Base-by-base conservation (phyloP, 2,329 filamentous ascomycete genomes). In the Fusarium siculi region DNA sequence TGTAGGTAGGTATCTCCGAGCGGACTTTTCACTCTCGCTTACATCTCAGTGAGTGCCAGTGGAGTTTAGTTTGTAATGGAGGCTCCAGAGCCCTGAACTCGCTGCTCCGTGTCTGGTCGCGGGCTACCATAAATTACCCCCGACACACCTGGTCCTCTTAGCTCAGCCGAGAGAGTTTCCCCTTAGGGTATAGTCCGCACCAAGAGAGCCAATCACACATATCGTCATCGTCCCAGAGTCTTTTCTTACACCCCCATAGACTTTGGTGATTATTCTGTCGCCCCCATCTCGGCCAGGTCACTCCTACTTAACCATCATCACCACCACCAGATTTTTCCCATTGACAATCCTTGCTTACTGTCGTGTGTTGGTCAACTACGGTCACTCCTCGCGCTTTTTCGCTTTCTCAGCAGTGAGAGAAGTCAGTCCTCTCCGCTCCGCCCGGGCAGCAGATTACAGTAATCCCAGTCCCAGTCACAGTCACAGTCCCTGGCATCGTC, bases 241-340 rank as follows among this genome's bases (percentile, higher is more conserved):
- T 21, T 39, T 25, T n/a, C 23, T 25, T 36, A 39, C 44, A 50
- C 47, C 64, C 40, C 47, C 56, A 34, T 44, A 36, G 30, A 67
- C 57, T 53, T 53, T 37, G n/a, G 50, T 18, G n/a, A 47, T 74
- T 74, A 72, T 74, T 74, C 66, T 74, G 72, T 74, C 72, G 39
- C 44, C 71, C 43, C 52, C 37, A 37, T 28, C 34, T 43, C 25
- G 21, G 5, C 46, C 47, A 72, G 47, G 72, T 74, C 63, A 58
- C 68, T 62, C 21, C 18, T 23, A 23, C 42, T 42, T 61, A 49
- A 47, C 52, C 43, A 57, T 49, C 46, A 62, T 42, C 56, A 54
- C 64, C 55, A 68, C 47, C 66, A 65, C 66, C 57, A 74, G 21
- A 32, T 44, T 73, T 63, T 68, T 42, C 32, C 49, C 19, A 19